Conservation (phyloP, 148 eudicot genomes). For the Camellia japonica region DNA sequence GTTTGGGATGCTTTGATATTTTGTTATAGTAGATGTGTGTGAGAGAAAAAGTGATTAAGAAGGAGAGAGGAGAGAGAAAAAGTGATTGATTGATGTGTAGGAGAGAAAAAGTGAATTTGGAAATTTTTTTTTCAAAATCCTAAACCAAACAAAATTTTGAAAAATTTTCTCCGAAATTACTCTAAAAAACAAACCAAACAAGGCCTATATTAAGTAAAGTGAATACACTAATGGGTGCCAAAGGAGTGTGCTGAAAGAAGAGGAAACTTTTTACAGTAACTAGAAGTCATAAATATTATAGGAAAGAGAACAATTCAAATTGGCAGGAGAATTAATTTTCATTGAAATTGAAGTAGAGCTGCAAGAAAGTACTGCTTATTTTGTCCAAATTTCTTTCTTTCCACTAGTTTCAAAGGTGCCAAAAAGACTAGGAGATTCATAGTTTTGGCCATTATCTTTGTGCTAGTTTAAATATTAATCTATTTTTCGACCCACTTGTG, state of each 20-base stretch:
- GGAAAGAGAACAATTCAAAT: neutral
- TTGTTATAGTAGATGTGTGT: no score
- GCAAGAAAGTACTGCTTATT: neutral
- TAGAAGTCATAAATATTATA: neutral
- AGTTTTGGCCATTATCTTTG: neutral
- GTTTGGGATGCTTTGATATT: no score
- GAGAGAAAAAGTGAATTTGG: no score
- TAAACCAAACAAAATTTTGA: no score
- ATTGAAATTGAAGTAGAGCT: neutral
- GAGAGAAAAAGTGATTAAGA: no score
- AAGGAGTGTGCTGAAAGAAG: neutral
- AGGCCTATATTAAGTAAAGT: neutral
- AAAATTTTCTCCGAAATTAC: no score
- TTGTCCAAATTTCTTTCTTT: no score
- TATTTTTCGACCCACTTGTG: neutral
- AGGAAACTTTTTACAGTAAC: neutral
- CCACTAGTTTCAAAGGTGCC: neutral
- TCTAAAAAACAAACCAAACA: no score
- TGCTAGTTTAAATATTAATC: neutral
- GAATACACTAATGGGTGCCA: neutral
- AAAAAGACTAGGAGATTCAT: neutral
- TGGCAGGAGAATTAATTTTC: neutral
- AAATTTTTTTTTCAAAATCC: no score
- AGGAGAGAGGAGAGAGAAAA: no score
- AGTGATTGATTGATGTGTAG: no score